Evolutionary conservation across 345 rosid species (phyloP).

Genomic region (Cardamine resedifolia): DNA sequence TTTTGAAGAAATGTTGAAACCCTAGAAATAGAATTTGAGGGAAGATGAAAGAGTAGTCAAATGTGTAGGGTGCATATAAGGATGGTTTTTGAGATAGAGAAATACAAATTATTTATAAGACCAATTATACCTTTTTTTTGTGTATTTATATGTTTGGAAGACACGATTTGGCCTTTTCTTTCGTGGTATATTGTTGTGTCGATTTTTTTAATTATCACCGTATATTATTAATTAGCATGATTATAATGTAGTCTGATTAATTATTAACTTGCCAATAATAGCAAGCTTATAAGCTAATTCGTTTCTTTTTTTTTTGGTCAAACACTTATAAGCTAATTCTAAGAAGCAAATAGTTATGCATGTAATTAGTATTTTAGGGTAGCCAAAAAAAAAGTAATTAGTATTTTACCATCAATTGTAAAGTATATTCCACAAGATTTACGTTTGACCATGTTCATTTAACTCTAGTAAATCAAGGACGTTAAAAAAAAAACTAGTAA

Average conservation of each 20-base stretch:
- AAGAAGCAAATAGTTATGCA: no score
- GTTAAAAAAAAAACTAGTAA: no score
- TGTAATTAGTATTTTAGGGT: no score
- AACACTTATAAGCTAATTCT: no score
- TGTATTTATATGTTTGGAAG: conserved; percentile 31
- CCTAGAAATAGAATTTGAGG: conserved; percentile 17
- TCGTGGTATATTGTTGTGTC: conserved; percentile 16
- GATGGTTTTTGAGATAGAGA: conserved; percentile 1
- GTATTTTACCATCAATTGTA: background rate
- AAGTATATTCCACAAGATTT: background rate
- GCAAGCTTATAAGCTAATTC: conserved; percentile 15
- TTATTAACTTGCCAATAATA: conserved; percentile 19
- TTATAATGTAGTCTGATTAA: background rate
- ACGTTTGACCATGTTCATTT: background rate
- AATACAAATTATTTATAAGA: background rate
- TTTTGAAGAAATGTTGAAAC: conserved; percentile 13
- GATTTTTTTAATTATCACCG: background rate
- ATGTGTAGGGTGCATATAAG: conserved; percentile 25
- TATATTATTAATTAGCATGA: background rate
- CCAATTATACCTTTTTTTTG: background rate
- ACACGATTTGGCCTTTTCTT: conserved; percentile 27
- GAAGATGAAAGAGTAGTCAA: conserved; percentile 15
- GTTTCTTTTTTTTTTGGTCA: no score
- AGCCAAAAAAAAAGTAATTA: no score
- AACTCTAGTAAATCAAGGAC: background rate